A percentile compares a stretch with the other conserved stretches of the same genome.
phyloP scores from a whole-genome alignment of 2,329 filamentous ascomycete genomes.

The Neodidymelliopsis sp. region DNA sequence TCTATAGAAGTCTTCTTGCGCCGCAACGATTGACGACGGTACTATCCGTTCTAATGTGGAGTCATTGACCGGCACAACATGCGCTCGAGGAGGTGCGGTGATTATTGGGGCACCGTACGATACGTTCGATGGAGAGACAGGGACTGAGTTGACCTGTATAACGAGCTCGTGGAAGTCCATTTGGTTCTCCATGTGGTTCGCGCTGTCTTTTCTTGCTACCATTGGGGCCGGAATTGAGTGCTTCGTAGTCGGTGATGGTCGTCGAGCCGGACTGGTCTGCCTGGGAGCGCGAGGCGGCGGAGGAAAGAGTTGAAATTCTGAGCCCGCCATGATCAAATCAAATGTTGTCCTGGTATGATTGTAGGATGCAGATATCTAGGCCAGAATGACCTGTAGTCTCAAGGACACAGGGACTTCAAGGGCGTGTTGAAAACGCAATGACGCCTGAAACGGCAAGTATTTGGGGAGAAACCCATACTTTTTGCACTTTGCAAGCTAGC shows the following conservation, averaged over 20 bases:
- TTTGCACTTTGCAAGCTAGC: conserved; percentile 23
- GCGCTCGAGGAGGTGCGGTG: conserved; percentile 36
- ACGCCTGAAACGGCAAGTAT: conserved; percentile 6
- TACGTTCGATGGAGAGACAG: conserved; percentile 41
- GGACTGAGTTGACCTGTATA: conserved; percentile 50
- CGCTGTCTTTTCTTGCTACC: conserved; percentile 40
- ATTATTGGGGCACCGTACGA: conserved; percentile 32
- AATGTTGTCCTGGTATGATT: too few species aligned
- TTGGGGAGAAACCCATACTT: conserved; percentile 30
- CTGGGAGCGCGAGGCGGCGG: conserved; percentile 45
- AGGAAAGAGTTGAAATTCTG: conserved; percentile 50
- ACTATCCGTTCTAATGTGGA: conserved; percentile 32
- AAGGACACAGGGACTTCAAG: background rate
- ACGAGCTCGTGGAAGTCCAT: conserved; percentile 50
- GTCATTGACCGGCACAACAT: conserved; percentile 33
- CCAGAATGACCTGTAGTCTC: background rate
- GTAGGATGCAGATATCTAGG: too few species aligned
- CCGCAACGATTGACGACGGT: conserved; percentile 26
- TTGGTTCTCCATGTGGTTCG: conserved; percentile 39
- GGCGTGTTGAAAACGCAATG: conserved; percentile 3
- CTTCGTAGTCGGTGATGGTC: conserved; percentile 34
- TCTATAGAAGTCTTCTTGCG: conserved; percentile 29
- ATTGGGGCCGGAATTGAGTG: conserved; percentile 40
- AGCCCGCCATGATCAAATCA: conserved; percentile 46
- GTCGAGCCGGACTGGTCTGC: conserved; percentile 43